Conservation (phyloP, 169 alveolate genomes). For the Plasmodium chabaudi region DNA sequence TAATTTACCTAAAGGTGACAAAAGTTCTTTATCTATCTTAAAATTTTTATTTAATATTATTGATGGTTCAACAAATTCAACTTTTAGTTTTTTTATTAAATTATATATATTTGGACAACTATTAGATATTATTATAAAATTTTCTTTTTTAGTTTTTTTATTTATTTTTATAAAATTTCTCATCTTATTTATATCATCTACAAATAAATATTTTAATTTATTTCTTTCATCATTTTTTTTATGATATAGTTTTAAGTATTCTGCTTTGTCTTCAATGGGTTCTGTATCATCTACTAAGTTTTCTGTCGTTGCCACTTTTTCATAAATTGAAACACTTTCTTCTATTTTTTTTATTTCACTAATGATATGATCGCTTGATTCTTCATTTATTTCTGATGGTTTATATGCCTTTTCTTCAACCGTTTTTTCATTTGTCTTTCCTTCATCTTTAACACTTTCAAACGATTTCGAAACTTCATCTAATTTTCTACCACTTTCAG, state of each 20-base stretch:
- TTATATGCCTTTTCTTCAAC: neutral
- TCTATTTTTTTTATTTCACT: no score
- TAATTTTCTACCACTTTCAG: neutral
- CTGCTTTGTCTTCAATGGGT: neutral
- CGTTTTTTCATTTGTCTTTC: neutral
- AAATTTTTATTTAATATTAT: slow-evolving; percentile 31
- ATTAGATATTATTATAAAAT: slow-evolving; percentile 35
- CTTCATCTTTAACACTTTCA: neutral
- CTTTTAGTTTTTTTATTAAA: slow-evolving; percentile 28
- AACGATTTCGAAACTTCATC: neutral
- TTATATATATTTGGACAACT: neutral
- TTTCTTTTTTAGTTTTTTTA: slow-evolving; percentile 41
- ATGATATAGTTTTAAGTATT: neutral
- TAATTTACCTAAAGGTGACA: slow-evolving; percentile 60
- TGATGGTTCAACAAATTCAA: slow-evolving; percentile 59
- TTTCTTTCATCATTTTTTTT: neutral
- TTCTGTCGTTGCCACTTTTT: no score
- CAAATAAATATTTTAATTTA: slow-evolving; percentile 19
- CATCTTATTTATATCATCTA: slow-evolving; percentile 50
- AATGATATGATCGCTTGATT: no score
- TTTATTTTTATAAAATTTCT: slow-evolving; percentile 65
- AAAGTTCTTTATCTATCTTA: slow-evolving; percentile 1
- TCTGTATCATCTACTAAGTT: no score
- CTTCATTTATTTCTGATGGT: neutral
- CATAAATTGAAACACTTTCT: no score